Evolutionary conservation across 2,329 filamentous ascomycete genomes (phyloP), one percentile per base, ranked within the genome.

Genomic region (Pyricularia pennisetigena): DNA sequence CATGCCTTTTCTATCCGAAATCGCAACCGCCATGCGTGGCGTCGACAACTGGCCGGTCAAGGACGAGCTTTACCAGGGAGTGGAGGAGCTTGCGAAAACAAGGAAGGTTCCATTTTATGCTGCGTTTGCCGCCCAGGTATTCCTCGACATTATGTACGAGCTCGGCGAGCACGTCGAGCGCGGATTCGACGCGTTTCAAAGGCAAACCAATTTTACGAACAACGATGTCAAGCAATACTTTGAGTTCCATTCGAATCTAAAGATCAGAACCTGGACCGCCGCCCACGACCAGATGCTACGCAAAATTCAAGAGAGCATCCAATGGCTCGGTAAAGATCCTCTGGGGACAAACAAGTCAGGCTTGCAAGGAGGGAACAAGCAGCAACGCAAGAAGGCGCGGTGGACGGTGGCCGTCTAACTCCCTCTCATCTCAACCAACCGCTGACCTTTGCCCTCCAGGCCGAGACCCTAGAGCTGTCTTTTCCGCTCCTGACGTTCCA

Each of bases 401-500:
- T 68, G 16, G 70, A 69, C 63, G 67, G 64, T 24, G 64, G 62
- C 24, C 66, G 64, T 24, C 30, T 75, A 28, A 66, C 67, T 0
- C 67, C 73, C 0, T 71, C 72, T 4, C 62, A 76, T 24, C 75
- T 82, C 0, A 71, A 80, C 28, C 65, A 73, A 61, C 67, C 69
- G 3, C 73, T 82, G 2, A 70, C 72, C 2, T 69, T 76, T 12
- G 73, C 77, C 0, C 73, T 83, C 2, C 71, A 79, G 1, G 72
- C 70, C 7, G 81, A 83, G 69, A 68, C 74, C 0, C 3, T 77
- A 0, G 77, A 80, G 69, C 66, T 81, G 4, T 70, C 71, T 0
- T 80, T 82, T 66, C 79, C 81, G n/a, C 80, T 81, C 68, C 70
- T 81, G 32, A 16, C 64, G 5, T 71, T 83, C 69, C 82, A 82